These are phyloP conservation scores for Moringa oleifera DNA, from an alignment of 345 rosid genomes.

Conservation along the genomic window DNA sequence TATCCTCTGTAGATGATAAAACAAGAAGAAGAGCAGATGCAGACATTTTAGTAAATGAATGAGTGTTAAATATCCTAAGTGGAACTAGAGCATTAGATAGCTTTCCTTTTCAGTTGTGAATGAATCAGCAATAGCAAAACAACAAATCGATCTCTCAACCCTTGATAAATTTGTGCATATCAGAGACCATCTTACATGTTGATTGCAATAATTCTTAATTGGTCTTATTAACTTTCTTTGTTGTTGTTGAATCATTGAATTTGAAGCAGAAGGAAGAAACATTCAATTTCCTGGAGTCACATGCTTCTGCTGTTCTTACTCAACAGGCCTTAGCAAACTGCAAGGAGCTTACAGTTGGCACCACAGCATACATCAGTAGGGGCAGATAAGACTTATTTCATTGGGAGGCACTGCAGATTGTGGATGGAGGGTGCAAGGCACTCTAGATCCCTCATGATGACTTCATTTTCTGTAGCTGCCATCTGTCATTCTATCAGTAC, in stretches of 20 bases:
- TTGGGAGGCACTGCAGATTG: neutral
- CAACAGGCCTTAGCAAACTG: too few species aligned
- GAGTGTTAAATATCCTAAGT: too few species aligned
- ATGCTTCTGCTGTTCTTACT: too few species aligned
- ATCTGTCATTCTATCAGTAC: too few species aligned
- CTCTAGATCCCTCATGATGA: neutral
- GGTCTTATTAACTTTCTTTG: too few species aligned
- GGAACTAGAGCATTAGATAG: too few species aligned
- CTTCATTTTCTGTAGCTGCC: neutral
- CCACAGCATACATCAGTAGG: neutral
- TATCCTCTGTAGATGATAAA: constrained; percentile 43
- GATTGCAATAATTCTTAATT: neutral
- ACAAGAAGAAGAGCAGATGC: neutral
- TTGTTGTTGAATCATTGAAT: too few species aligned
- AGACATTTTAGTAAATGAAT: too few species aligned
- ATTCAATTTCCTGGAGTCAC: too few species aligned
- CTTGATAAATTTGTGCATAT: neutral
- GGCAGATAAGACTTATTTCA: neutral
- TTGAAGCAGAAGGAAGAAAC: too few species aligned
- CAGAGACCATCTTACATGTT: neutral
- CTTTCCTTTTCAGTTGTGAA: neutral
- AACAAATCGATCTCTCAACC: neutral
- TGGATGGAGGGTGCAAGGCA: too few species aligned
- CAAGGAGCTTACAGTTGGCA: neutral
- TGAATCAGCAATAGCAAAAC: neutral